Evolutionary conservation across 2,329 filamentous ascomycete genomes (phyloP), one percentile per base, ranked within the genome.

Genomic region (Botrytis porri): DNA sequence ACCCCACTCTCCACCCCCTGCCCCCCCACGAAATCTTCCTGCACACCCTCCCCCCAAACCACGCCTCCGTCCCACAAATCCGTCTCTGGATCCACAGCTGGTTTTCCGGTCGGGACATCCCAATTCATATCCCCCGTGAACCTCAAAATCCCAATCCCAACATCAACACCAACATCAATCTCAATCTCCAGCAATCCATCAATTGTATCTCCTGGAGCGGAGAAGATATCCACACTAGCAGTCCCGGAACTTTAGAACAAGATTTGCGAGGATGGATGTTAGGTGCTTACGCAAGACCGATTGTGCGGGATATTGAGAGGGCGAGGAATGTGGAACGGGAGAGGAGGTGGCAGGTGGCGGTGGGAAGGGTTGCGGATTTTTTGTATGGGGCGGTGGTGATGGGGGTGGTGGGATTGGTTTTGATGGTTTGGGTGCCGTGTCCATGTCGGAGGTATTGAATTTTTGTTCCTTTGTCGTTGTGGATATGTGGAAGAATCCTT

Each of bases 21-120:
- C 37, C 37, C 37, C 37, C 37, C 37, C 59, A 48, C 41, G 67
- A 70, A 70, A 22, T 63, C 8, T 70, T 70, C 39, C 4, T 70
- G 0, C 35, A 70, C 0, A 62, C 14, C 3, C 67, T 70, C 2
- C 54, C 54, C 25, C 4, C 35, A 4, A 25, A 29, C 9, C 1
- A 14, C 1, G 66, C 66, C 4, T 60, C 66, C 1, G 25, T 35
- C 22, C 14, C 14, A 0, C 32, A 63, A 14, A 41, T 70, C 32
- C 54, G 67, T 8, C 4, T 2, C 22, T 70, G 67, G 54, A 70
- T 70, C 39, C 7, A 39, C 14, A 70, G 54, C 9, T 70, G 67
- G 67, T 63, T 70, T n/a, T 10, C 43, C 9, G 67, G 67, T 4
- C 39, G 67, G 8, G 39, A 70, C 0, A n/a, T n/a, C n/a, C n/a